Base-by-base conservation (phyloP, 306 rosid genomes). In the Gynostemma pentaphyllum region DNA sequence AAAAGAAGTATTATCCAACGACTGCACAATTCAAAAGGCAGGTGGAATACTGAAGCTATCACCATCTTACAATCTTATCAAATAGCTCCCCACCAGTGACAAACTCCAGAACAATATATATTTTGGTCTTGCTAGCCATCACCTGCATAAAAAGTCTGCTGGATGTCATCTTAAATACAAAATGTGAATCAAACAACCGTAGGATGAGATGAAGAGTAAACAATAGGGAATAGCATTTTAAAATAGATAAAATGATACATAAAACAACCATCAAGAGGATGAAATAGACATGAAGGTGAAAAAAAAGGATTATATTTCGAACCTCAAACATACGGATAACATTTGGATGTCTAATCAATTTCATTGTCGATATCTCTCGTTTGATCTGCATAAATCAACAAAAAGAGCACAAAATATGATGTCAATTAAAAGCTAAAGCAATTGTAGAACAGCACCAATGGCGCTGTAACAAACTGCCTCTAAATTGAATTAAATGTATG, bases 61-160 rank as follows among this genome's bases (percentile, higher is more conserved):
- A 65, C 40, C 4, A 49, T 53, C 98, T 82, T 84, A 92, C 98
- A 78, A 92, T 92, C 83, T 82, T 86, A 79, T 87, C 95, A 67
- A 92, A 92, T 37, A 92, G 76, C 72, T 92, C 98, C 62, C 98
- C 98, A 45, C 98, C 98, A 7, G 95, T 92, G 65, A 92, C 95
- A 62, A 85, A 78, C 75, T 92, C 96, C 88, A 88, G 47, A 39
- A 92, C 98, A 45, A 88, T 92, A 74, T 88, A 92, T 73, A 92
- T 88, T 73, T 88, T 92, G 27, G 95, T 75, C 81, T 64, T 92
- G 94, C 95, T 92, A 65, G 96, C 98, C 92, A 88, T 92, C 61
- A 88, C 96, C 98, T 92, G 68, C 77, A 76, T 64, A 45, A 76
- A 42, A 64, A 69, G 77, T 67, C 66, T 70, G 70, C 68, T 39